Base-by-base conservation (phyloP, 2,329 filamentous ascomycete species). In the Falciphora oryzae region DNA sequence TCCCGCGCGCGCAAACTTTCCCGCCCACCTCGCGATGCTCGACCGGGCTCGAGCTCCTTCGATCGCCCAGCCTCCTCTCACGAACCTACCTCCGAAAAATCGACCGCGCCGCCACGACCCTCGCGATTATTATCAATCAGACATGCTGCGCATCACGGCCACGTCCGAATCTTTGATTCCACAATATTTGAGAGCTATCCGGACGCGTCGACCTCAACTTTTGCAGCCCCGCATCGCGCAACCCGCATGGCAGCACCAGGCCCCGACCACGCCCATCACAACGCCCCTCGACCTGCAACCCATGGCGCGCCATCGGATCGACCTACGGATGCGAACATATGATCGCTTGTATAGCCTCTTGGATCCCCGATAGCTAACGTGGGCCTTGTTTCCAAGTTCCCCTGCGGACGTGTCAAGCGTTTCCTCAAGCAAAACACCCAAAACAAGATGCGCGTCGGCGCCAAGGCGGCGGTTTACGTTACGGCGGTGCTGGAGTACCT, bases 381-480 rank as follows among this genome's bases (percentile, higher is more conserved):
- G 32, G 27, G 22, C 38, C 50, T 25, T 65, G 44, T 22, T 64
- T 66, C 70, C 66, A 76, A 99, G 95, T 99, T 99, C 79, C 95
- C 95, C 67, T 99, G 95, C 78, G 95, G 95, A 81, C 95, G 95
- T 89, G 95, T 99, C 80, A 99, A 99, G 90, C 93, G 95, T 83
- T 98, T 98, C 83, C 85, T 99, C 77, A 97, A 98, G 87, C 93
- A 92, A 79, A 97, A 97, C 82, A 98, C 95, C 62, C 95, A 98
- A 78, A 96, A 97, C 82, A 98, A 98, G 85, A 98, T 97, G 87
- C 95, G 94, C 88, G 94, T 98, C 75, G 94, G 94, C 93, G 94
- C 94, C 75, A 94, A 91, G 86, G 94, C 94, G 71, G 94, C 94
- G 70, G 94, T 98, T 76, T 98, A 98, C 80, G 90, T 98, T 70